Percentiles rank a stretch among this genome's conserved stretches.
phyloP scores from a whole-genome alignment of 768 basidiomycete species.

The Termitomyces sp. region DNA sequence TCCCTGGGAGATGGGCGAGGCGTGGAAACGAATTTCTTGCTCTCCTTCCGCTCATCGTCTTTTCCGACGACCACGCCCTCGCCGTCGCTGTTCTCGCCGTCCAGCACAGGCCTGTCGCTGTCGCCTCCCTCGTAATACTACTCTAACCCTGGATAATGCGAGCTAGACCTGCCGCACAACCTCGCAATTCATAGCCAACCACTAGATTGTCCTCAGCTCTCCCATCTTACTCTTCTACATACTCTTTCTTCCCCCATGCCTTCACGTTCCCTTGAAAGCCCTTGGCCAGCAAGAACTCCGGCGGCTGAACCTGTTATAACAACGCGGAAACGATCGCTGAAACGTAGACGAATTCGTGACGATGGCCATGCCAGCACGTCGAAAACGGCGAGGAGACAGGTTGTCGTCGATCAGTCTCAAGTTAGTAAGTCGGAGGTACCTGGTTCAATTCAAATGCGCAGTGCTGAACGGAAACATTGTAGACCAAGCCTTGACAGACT shows the following conservation, averaged over 20 bases:
- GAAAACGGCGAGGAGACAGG: constrained; percentile 26
- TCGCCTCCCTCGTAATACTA: constrained; percentile 1
- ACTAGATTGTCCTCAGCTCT: constrained; percentile 17
- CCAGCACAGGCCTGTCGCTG: constrained; percentile 8
- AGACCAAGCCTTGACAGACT: constrained; percentile 41
- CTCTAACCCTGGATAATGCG: constrained; percentile 24
- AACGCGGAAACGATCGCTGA: constrained; percentile 19
- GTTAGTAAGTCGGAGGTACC: constrained; percentile 22
- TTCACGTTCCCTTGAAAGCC: constrained; percentile 24
- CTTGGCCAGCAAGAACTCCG: constrained; percentile 41
- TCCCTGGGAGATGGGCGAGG: constrained; percentile 16
- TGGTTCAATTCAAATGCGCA: neutral
- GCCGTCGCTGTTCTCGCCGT: constrained; percentile 13
- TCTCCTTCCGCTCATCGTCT: constrained; percentile 16
- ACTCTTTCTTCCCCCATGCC: constrained; percentile 25
- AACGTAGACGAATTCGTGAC: constrained; percentile 23
- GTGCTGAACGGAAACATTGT: constrained; percentile 2
- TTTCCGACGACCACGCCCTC: constrained; percentile 16
- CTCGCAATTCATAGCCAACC: constrained; percentile 14
- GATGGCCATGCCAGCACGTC: constrained; percentile 18
- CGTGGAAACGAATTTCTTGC: constrained; percentile 15
- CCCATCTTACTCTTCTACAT: constrained; percentile 14
- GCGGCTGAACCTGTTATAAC: constrained; percentile 2
- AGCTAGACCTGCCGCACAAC: constrained; percentile 22
- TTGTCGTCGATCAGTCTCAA: constrained; percentile 28